Percentiles rank a stretch among this genome's conserved stretches.
Evolutionary conservation across 176 grass and related monocot species (phyloP).

Genomic region (Oryza meyeriana): DNA sequence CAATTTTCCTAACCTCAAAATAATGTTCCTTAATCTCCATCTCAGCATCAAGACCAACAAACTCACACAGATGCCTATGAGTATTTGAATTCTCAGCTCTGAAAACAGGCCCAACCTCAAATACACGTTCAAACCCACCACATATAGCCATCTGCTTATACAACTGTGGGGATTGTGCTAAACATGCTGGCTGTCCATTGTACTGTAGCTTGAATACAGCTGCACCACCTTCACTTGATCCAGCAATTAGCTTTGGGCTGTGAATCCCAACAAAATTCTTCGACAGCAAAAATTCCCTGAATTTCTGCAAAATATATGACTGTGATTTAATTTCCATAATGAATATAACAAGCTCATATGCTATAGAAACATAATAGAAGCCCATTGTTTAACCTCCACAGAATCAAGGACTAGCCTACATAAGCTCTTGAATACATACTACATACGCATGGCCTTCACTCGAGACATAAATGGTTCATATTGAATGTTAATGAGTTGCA

Average conservation of each 20-base stretch:
- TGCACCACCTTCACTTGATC: slow-evolving; percentile 94
- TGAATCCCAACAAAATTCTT: slow-evolving; percentile 85
- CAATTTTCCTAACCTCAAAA: slow-evolving; percentile 64
- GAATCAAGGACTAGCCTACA: background rate
- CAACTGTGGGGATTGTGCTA: slow-evolving; percentile 89
- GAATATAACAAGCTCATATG: background rate
- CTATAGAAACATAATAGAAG: background rate
- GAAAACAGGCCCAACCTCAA: slow-evolving; percentile 82
- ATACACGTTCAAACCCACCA: slow-evolving; percentile 82
- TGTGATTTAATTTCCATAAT: background rate
- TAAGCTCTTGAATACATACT: background rate
- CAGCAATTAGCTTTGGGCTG: slow-evolving; percentile 68
- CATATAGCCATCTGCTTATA: slow-evolving; percentile 82
- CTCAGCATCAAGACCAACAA: slow-evolving; percentile 93
- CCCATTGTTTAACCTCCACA: background rate
- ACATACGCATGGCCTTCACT: background rate
- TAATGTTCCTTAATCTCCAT: slow-evolving; percentile 98
- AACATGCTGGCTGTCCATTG: slow-evolving; percentile 89
- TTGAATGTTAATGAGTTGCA: no score
- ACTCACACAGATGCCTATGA: slow-evolving; percentile 92
- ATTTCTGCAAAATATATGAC: slow-evolving; percentile 45
- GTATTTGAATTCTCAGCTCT: slow-evolving; percentile 93
- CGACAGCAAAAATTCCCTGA: slow-evolving; percentile 61
- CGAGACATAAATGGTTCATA: background rate
- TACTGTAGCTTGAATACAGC: slow-evolving; percentile 80